Base-by-base conservation (phyloP, 768 basidiomycete species). In the Floccularia luteovirens region DNA sequence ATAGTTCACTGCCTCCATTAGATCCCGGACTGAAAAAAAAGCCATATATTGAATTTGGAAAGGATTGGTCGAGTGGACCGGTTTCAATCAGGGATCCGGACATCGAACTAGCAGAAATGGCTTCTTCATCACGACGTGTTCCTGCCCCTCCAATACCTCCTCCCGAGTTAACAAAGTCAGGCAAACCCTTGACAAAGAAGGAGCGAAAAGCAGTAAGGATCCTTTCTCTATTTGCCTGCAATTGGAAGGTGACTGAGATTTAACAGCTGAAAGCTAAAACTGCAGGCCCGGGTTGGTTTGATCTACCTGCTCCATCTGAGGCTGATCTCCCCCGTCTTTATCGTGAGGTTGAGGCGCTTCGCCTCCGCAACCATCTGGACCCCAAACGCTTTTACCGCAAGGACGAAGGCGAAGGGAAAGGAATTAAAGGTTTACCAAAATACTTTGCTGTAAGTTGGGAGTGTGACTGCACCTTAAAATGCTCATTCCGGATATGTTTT, bases 331-430 rank as follows among this genome's bases (percentile, higher is more conserved):
- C 89, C 24, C 72, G 78, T 25, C 60, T 92, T 28, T 63, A 90
- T 51, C 82, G 85, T 38, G 90, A 96, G 63, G 82, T 90, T 8
- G 87, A 93, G 55, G 84, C 92, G 0, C 66, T 93, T 41, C 82
- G 90, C 22, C 64, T 96, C 34, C 77, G 83, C 36, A 90, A 90
- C 54, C 83, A 90, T 42, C 72, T 96, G 14, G 92, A 96, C 52
- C 90, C 90, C 13, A 96, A 94, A 57, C 75, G 88, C 16, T 93
- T 93, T 63, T 89, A 92, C 62, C 69, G 79, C 45, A 91, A 88
- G 57, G 87, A 91, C 33, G 82, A 84, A 43, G 84, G 86, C 3
- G 87, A 92, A 60, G 78, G 84, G 7, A 84, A 83, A 50, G 88
- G 88, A 12, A 77, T 85, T 57, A 88, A 87, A 57, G 82, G 83